Base-by-base conservation (phyloP, 345 rosid genomes). In the Rhodamnia rubescens region DNA sequence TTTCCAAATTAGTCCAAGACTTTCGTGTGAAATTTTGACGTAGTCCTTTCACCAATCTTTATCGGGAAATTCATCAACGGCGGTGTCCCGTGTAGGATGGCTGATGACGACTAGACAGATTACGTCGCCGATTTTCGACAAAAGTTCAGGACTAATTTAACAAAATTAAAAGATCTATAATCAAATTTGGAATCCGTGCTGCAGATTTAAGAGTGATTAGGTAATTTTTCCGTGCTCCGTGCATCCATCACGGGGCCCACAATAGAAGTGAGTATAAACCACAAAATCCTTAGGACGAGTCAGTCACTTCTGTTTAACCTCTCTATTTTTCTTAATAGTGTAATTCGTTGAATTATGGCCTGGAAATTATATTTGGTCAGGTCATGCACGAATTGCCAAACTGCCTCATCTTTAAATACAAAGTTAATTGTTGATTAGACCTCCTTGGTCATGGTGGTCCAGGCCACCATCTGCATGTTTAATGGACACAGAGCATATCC, bases 111-210 rank as follows among this genome's bases (percentile, higher is more conserved):
- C n/a, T 1, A 4, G 6, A 14, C 13, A 1, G 16, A 1, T 16
- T 5, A 51, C 53, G 6, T 51, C 6, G 13, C 1, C 16, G 14
- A 51, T 5, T 51, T 51, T 0, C 5, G 3, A 1, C 2, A 2
- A 53, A 53, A 16, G 3, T 53, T 7, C 21, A 16, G 3, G 21
- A 6, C 7, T 53, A 16, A 53, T 16, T 5, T 18, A 4, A 7
- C 22, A 18, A 18, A 53, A 53, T 18, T 53, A 20, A 53, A 14
- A 53, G 6, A 5, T 16, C 16, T 6, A 18, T 5, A 7, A 53
- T 18, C 55, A 6, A 53, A 53, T 16, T 53, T 53, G 8, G 21
- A 2, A 16, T 53, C 22, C 7, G 1, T 18, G 7, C 8, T 1
- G 6, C 8, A 18, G 3, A 7, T 53, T 53, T 53, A 53, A 16